Conservation (phyloP, 2,329 filamentous ascomycete species). For the Graphilbum fragrans region DNA sequence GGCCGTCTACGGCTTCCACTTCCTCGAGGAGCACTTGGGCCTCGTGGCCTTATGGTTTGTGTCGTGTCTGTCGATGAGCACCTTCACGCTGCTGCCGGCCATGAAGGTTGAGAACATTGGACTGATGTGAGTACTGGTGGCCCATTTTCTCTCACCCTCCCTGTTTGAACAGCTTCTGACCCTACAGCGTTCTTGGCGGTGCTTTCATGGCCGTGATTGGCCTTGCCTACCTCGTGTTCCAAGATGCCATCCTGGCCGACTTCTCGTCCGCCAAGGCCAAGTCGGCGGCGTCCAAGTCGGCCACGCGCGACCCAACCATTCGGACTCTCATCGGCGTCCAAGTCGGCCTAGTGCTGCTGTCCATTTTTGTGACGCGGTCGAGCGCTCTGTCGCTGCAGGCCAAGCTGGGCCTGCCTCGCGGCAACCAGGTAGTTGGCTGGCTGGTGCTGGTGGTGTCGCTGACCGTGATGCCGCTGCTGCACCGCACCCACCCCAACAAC, state of each 20-base stretch:
- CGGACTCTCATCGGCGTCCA: slow-evolving; percentile 55
- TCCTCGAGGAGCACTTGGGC: slow-evolving; percentile 52
- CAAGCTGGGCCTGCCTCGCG: slow-evolving; percentile 70
- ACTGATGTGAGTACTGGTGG: slow-evolving; percentile 48
- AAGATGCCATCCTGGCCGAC: slow-evolving; percentile 46
- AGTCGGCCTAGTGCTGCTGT: slow-evolving; percentile 65
- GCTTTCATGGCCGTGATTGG: slow-evolving; percentile 66
- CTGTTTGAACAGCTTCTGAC: too few relatives aligned
- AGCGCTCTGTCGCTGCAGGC: slow-evolving; percentile 78
- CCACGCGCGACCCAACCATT: slow-evolving; percentile 32
- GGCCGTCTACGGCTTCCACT: slow-evolving; percentile 55
- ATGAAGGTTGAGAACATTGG: slow-evolving; percentile 69
- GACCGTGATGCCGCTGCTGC: slow-evolving; percentile 59
- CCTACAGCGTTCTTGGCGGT: slow-evolving; percentile 59
- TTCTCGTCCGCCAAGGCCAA: slow-evolving; percentile 20
- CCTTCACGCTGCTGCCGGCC: slow-evolving; percentile 79
- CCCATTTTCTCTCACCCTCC: background rate
- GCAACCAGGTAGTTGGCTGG: slow-evolving; percentile 84
- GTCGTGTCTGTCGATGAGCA: slow-evolving; percentile 74
- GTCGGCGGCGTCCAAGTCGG: background rate
- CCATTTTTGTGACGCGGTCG: slow-evolving; percentile 77
- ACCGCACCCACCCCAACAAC: slow-evolving; percentile 66
- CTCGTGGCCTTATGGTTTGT: slow-evolving; percentile 61
- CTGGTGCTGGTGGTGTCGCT: slow-evolving; percentile 61
- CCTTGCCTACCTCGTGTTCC: slow-evolving; percentile 66